A percentile compares a stretch with the other conserved stretches of the same genome.
These are phyloP conservation scores for Ophiostoma sp. DNA, from an alignment of 2,329 filamentous ascomycete genomes.

Conservation along the genomic window DNA sequence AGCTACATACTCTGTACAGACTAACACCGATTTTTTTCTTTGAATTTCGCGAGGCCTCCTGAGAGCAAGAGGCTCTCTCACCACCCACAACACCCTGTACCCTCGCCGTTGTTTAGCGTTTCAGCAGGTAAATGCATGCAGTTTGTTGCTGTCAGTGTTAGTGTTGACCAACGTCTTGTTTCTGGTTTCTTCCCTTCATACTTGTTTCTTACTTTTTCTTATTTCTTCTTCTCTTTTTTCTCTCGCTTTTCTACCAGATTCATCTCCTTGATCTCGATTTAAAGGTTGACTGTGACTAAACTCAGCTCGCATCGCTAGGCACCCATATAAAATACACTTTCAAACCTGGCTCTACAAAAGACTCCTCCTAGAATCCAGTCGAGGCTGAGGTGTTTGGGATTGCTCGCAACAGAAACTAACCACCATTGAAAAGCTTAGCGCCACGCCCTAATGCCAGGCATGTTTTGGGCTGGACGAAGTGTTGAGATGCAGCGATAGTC, in stretches of 20 bases:
- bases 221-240: background rate
- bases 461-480: background rate
- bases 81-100: background rate
- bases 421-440: conserved; percentile 10
- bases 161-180: background rate
- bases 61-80: background rate
- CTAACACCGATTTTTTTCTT: background rate
- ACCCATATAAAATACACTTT: background rate
- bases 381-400: background rate
- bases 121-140: background rate
- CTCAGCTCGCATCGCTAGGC: background rate
- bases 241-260: too few species aligned
- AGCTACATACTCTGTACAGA: background rate
- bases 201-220: background rate
- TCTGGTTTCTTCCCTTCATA: background rate
- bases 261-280: background rate
- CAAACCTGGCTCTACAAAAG: too few species aligned
- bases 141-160: background rate
- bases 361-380: background rate
- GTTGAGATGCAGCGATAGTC: background rate
- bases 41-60: background rate
- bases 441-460: conserved; percentile 9
- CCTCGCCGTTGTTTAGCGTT: background rate
- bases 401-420: background rate
- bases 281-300: background rate